These are phyloP conservation scores for Fusarium papillatum DNA, from an alignment of 2,329 filamentous ascomycete species.

Conservation along the genomic window DNA sequence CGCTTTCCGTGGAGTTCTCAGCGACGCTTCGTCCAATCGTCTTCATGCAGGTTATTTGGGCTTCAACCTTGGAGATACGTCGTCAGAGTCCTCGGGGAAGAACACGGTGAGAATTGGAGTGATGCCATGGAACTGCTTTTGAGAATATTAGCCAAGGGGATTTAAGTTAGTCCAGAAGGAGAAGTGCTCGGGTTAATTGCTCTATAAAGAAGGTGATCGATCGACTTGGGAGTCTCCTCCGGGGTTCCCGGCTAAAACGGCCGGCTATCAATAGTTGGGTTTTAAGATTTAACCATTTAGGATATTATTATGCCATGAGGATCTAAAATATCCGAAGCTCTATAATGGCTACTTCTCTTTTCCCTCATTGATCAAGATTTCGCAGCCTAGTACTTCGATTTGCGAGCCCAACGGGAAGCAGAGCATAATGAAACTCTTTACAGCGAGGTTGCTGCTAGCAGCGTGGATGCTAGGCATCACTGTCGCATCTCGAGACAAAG, in stretches of 20 bases:
- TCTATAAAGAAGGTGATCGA: not conserved
- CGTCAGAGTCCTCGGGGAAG: no score
- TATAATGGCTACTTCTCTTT: not conserved
- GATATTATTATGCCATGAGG: not conserved
- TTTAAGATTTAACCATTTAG: not conserved
- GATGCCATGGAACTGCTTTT: no score
- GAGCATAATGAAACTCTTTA: not conserved
- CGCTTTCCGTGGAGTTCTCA: no score
- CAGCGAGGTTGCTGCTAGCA: not conserved
- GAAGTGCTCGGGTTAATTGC: not conserved
- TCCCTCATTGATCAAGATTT: not conserved
- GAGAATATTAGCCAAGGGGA: not conserved
- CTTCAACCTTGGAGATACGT: no score
- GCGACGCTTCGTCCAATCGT: no score
- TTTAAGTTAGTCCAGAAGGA: not conserved
- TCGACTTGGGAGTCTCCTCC: not conserved
- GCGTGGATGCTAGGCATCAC: constrained; percentile 8
- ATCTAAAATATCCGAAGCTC: not conserved
- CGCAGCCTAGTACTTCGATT: not conserved
- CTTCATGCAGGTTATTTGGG: no score
- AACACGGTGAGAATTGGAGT: no score
- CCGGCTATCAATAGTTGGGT: not conserved
- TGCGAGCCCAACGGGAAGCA: not conserved
- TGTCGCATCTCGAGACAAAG: constrained; percentile 5
- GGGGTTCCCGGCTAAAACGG: not conserved